Percentiles rank a stretch among this genome's conserved stretches.
phyloP scores from a whole-genome alignment of 805 yeast genomes.

The Yarrowia sp. region DNA sequence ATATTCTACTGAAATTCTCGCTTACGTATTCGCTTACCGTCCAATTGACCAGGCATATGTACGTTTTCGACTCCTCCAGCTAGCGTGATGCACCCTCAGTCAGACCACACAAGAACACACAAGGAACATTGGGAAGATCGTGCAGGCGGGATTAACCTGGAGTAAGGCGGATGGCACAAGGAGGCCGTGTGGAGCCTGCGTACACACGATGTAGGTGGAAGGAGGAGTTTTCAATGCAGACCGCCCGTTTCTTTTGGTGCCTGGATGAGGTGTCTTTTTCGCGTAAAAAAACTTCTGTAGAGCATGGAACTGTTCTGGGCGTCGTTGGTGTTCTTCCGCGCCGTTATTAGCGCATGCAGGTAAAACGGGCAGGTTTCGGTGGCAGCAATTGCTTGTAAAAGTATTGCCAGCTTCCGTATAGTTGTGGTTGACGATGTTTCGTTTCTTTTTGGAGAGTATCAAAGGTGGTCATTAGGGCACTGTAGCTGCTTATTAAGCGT shows the following conservation, averaged over 20 bases:
- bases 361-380: too few relatives aligned
- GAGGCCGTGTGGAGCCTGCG: neutral
- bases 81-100: neutral
- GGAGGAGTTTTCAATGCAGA: neutral
- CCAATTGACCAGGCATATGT: neutral
- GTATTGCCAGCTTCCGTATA: too few relatives aligned
- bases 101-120: neutral
- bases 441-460: too few relatives aligned
- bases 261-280: neutral
- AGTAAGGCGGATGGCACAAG: slow-evolving; percentile 4
- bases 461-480: too few relatives aligned
- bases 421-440: too few relatives aligned
- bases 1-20: too few relatives aligned
- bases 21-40: neutral
- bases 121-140: neutral
- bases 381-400: too few relatives aligned
- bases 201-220: neutral
- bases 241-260: slow-evolving; percentile 6
- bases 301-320: too few relatives aligned
- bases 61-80: neutral
- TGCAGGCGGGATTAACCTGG: slow-evolving; percentile 5
- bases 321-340: neutral
- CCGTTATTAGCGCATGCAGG: slow-evolving; percentile 2
- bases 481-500: too few relatives aligned
- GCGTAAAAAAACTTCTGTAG: slow-evolving; percentile 4